A percentile compares a stretch with the other conserved stretches of the same genome.
Evolutionary conservation across 2,329 filamentous ascomycete species (phyloP).

Genomic region (Ploettnerulaceae sp.): DNA sequence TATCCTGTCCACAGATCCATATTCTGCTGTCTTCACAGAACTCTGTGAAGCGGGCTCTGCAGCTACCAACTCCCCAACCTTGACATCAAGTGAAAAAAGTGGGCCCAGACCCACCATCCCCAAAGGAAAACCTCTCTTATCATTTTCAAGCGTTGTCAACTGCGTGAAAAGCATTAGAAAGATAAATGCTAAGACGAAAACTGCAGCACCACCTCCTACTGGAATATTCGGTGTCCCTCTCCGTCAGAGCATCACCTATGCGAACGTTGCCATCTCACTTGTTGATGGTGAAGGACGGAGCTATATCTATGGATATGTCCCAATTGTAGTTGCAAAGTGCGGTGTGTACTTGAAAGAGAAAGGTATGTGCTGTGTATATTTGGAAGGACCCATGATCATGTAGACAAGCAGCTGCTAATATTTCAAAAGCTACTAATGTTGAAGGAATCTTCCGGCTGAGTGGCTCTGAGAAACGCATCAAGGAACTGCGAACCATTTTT

Average conservation of each 20-base stretch:
- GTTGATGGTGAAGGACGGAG: constrained; percentile 88
- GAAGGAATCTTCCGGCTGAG: constrained; percentile 96
- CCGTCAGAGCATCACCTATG: constrained; percentile 91
- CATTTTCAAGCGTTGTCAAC: constrained; percentile 4
- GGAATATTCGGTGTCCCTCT: constrained; percentile 95
- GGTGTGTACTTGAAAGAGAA: constrained; percentile 97
- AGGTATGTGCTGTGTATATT: constrained; percentile 55
- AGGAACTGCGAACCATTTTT: constrained; percentile 87
- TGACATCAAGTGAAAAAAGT: constrained; percentile 6
- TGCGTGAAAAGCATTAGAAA: neutral
- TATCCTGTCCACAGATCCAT: neutral
- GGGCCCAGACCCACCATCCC: neutral
- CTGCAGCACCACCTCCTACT: constrained; percentile 40
- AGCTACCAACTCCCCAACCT: neutral
- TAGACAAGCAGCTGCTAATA: constrained; percentile 4
- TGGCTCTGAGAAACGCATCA: constrained; percentile 96
- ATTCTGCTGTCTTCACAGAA: neutral
- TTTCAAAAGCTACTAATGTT: constrained; percentile 70
- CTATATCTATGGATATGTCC: constrained; percentile 98
- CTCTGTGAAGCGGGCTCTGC: neutral
- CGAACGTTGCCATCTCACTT: constrained; percentile 95
- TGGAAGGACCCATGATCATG: neutral
- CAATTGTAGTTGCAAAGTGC: constrained; percentile 97
- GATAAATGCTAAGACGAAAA: constrained; percentile 18
- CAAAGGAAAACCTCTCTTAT: neutral